Conservation (phyloP, 768 basidiomycete genomes). For the Thelephora ganbajun region DNA sequence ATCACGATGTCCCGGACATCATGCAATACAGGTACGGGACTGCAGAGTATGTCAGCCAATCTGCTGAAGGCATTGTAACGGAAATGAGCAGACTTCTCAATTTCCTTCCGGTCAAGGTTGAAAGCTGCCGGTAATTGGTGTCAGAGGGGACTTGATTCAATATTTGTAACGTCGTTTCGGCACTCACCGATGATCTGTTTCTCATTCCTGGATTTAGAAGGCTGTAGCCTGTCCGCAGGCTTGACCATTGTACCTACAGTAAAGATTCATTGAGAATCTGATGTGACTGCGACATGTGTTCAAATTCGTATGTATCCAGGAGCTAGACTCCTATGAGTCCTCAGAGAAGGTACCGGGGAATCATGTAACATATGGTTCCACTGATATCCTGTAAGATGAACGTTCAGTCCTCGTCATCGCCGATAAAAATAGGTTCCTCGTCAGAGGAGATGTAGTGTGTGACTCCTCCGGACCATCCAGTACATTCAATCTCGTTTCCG, state of each 20-base stretch:
- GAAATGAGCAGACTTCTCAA: constrained; percentile 42
- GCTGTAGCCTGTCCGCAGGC: constrained; percentile 47
- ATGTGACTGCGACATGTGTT: constrained; percentile 54
- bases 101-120: constrained; percentile 46
- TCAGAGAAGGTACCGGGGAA: not conserved
- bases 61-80: not conserved
- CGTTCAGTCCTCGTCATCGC: too few species aligned
- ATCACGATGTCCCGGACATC: constrained; percentile 62
- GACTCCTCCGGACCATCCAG: too few species aligned
- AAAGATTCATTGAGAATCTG: constrained; percentile 47
- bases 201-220: constrained; percentile 56
- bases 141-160: not conserved
- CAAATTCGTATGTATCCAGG: constrained; percentile 43
- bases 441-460: not conserved
- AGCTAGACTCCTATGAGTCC: constrained; percentile 19
- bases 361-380: constrained; percentile 30
- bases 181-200: constrained; percentile 59
- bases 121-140: constrained; percentile 31
- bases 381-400: constrained; percentile 31
- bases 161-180: not conserved
- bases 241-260: constrained; percentile 55
- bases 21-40: constrained; percentile 60
- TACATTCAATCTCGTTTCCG: too few species aligned
- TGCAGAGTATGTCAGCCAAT: constrained; percentile 13
- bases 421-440: not conserved